Evolutionary conservation across 371 early-diverging fungal genomes (phyloP), one percentile per base, ranked within the genome.

Genomic region (Chytridiales sp.): DNA sequence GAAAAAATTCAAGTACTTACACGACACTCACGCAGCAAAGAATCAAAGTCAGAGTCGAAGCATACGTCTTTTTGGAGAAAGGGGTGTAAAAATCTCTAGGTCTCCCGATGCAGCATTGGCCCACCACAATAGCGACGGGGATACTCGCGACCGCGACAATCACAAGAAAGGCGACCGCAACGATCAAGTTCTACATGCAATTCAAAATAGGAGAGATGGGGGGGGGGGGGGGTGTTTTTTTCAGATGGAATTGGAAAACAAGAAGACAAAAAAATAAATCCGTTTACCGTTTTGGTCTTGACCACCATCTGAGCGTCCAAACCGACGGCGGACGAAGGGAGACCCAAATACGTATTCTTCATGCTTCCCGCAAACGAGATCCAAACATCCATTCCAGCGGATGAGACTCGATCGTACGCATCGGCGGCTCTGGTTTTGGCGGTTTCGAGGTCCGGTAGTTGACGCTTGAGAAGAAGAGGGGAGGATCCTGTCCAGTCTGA

Each of bases 1-100:
- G 5, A 30, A 54, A n/a, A 21, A 54, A 41, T n/a, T n/a, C n/a
- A 15, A 54, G 3, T 8, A 13, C 54, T n/a, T 26, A 38, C 38
- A 38, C 11, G 17, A 38, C 17, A 9, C 38, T 17, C 38, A 17
- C 38, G 38, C 17, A 38, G 11, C 17, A 9, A 9, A 38, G 17
- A 38, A 38, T 9, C 38, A 8, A 38, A 38, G 17, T 38, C 17
- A 38, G 38, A 8, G 38, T 38, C 38, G 38, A 38, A 9, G 38
- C 38, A 8, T 17, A 8, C 38, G 38, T 17, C 11, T 8, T 38
- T 38, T 38, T 41, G 24, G 41, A 3, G 3, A 24, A 15, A 13
- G 29, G 48, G 29, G 48, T 13, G 4, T 13, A 4, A 22, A 6
- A 24, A 27, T 48, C 32, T 48, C 27, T 27, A 32, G 26, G 31